Evolutionary conservation across 371 early-diverging fungal species (phyloP).

Genomic region (Mortierella sp.): DNA sequence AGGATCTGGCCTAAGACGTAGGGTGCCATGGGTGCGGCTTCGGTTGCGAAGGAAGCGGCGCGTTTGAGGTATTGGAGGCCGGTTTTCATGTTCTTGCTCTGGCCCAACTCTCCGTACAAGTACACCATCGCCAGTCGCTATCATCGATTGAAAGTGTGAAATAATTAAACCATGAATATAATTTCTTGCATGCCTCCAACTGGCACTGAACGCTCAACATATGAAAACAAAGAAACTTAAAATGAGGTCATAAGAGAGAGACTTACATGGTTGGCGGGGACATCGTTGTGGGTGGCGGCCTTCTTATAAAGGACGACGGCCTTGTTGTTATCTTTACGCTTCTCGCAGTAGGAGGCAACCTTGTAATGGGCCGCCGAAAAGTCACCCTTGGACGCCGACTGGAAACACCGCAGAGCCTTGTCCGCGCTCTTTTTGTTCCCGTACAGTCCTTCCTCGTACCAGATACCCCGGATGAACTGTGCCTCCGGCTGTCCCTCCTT

Average conservation of each 20-base stretch:
- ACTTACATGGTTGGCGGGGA: slow-evolving; percentile 76
- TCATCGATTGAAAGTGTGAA: neutral
- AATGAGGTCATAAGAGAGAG: neutral
- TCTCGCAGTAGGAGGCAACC: slow-evolving; percentile 66
- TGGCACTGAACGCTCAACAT: too few species aligned
- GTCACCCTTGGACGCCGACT: slow-evolving; percentile 58
- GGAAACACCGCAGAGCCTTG: slow-evolving; percentile 61
- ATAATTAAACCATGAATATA: neutral
- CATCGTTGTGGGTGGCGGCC: slow-evolving; percentile 78
- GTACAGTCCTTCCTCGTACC: slow-evolving; percentile 75
- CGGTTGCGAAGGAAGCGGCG: slow-evolving; percentile 72
- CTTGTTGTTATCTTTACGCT: slow-evolving; percentile 68
- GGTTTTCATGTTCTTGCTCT: slow-evolving; percentile 67
- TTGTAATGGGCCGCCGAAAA: slow-evolving; percentile 56
- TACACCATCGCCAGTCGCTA: slow-evolving; percentile 68
- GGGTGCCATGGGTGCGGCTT: slow-evolving; percentile 75
- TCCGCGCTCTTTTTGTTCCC: slow-evolving; percentile 65
- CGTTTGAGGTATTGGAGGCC: slow-evolving; percentile 79
- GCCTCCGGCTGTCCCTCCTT: slow-evolving; percentile 78
- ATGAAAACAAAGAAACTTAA: neutral
- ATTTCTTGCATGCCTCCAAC: neutral
- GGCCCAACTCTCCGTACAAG: slow-evolving; percentile 74
- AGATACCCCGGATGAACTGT: slow-evolving; percentile 73
- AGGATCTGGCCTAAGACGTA: slow-evolving; percentile 75
- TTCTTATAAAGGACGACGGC: slow-evolving; percentile 80